These are phyloP conservation scores for Graphiopsis chlorocephala DNA, from an alignment of 2,329 filamentous ascomycete species.

Conservation along the genomic window DNA sequence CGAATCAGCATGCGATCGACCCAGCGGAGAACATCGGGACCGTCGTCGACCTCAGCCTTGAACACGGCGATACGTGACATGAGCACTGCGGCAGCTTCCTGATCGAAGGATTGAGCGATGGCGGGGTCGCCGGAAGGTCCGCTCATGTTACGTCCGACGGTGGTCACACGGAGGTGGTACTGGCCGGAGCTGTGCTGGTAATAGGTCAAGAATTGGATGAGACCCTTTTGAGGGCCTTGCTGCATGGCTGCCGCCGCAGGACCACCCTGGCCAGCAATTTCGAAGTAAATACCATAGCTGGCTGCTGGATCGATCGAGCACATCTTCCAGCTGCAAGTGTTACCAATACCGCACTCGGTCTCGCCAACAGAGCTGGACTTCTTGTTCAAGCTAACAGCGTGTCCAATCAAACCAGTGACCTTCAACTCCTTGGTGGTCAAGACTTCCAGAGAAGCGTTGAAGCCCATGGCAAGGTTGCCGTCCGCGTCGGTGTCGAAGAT, in stretches of 20 bases:
- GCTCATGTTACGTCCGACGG: conserved; percentile 84
- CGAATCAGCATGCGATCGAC: conserved; percentile 98
- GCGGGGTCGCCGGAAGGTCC: conserved; percentile 92
- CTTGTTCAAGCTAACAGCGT: conserved; percentile 95
- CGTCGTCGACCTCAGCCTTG: conserved; percentile 97
- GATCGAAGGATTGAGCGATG: conserved; percentile 95
- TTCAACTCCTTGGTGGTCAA: conserved; percentile 97
- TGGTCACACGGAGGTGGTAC: conserved; percentile 94
- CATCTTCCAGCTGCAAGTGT: conserved; percentile 99
- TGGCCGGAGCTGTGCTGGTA: conserved; percentile 97
- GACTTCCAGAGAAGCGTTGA: conserved; percentile 94
- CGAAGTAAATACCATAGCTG: conserved; percentile 95
- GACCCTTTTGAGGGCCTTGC: conserved; percentile 82
- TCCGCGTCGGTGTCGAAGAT: conserved; percentile 96
- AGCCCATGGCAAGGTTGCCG: conserved; percentile 95
- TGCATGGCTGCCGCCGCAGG: conserved; percentile 69
- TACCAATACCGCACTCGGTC: conserved; percentile 96
- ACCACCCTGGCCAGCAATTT: conserved; percentile 91
- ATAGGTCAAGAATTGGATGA: conserved; percentile 98
- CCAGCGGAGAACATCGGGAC: conserved; percentile 96
- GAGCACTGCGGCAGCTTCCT: conserved; percentile 93
- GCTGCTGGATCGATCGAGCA: conserved; percentile 92
- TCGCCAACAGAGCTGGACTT: conserved; percentile 96
- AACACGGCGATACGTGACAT: conserved; percentile 99
- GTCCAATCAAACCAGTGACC: conserved; percentile 93